A percentile compares a stretch with the other conserved stretches of the same genome.
These are phyloP conservation scores for Russula compacta DNA, from an alignment of 768 basidiomycete species.

Conservation along the genomic window DNA sequence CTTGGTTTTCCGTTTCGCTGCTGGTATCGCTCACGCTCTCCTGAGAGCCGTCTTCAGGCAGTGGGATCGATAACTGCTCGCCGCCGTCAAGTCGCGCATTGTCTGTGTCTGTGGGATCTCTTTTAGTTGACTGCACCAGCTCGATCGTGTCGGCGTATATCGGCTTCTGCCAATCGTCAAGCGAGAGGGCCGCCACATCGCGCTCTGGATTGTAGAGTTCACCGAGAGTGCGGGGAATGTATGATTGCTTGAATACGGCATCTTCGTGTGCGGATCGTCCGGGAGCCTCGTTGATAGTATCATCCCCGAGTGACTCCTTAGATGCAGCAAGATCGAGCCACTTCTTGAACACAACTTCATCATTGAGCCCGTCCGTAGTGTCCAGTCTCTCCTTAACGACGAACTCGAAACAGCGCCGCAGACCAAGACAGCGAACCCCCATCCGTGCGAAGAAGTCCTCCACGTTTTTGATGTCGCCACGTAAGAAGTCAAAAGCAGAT, in stretches of 20 bases:
- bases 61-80: constrained; percentile 22
- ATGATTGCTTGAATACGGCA: constrained; percentile 79
- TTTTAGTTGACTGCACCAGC: constrained; percentile 39
- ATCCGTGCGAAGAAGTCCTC: constrained; percentile 84
- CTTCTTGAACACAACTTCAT: constrained; percentile 29
- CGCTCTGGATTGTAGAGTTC: constrained; percentile 94
- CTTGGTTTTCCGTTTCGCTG: constrained; percentile 28
- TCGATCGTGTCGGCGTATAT: constrained; percentile 89
- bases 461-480: constrained; percentile 84
- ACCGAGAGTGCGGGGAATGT: constrained; percentile 86
- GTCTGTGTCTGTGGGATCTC: constrained; percentile 15
- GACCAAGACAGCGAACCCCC: constrained; percentile 68
- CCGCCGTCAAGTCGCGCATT: constrained; percentile 14
- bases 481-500: constrained; percentile 89
- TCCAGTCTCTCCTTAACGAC: constrained; percentile 52
- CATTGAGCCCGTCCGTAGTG: constrained; percentile 1
- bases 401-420: constrained; percentile 83
- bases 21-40: constrained; percentile 31
- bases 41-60: constrained; percentile 7
- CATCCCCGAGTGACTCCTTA: constrained; percentile 14
- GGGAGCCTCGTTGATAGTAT: constrained; percentile 12
- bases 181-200: constrained; percentile 66
- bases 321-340: constrained; percentile 39
- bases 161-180: constrained; percentile 61
- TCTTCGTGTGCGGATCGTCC: constrained; percentile 57